Evolutionary conservation across 305 asterid species (phyloP), one percentile per base, ranked within the genome.

Genomic region (Salvia sclarea): DNA sequence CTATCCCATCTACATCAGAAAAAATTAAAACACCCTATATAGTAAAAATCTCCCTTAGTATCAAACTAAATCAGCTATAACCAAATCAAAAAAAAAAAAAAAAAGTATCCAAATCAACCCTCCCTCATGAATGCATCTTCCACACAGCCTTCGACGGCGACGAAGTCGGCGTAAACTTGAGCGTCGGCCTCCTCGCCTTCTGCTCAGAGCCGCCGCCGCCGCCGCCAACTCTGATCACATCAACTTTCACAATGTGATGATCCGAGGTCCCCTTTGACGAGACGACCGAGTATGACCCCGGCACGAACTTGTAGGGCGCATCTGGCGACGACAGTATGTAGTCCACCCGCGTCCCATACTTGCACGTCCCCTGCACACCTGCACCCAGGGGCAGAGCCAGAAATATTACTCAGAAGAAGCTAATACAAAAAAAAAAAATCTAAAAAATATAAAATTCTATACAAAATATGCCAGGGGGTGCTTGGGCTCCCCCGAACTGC

Each of bases 261-360:
- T 90, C 98, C 3, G 97, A 93, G 48, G 98, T 93, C 72, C 98
- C 98, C 74, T 93, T 93, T 0, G 98, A 93, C 25, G 98, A 93
- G 13, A 80, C 64, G 71, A 93, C 98, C 1, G 95, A 88, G 80
- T 90, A 93, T 1, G 98, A 93, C 41, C 97, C 97, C 0, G 92
- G 94, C 25, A 90, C 89, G 53, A 90, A 93, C 62, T 81, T 84
- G 61, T 85, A 90, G 16, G 86, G 90, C 45, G 95, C 80, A 11
- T 71, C 64, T 8, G 90, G 71, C 2, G 98, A 90, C 25, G 92
- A 75, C 21, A 93, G 24, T 73, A 93, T 61, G 81, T 93, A 90
- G 65, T 90, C 98, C 3, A 93, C 90, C 5, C 98, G 72, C 12
- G 98, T 93, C 69, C 98, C 98, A 58, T 93, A 93, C 59, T 93